These are phyloP conservation scores for Mortierella sp. DNA, from an alignment of 371 early-diverging fungal genomes.

Conservation along the genomic window DNA sequence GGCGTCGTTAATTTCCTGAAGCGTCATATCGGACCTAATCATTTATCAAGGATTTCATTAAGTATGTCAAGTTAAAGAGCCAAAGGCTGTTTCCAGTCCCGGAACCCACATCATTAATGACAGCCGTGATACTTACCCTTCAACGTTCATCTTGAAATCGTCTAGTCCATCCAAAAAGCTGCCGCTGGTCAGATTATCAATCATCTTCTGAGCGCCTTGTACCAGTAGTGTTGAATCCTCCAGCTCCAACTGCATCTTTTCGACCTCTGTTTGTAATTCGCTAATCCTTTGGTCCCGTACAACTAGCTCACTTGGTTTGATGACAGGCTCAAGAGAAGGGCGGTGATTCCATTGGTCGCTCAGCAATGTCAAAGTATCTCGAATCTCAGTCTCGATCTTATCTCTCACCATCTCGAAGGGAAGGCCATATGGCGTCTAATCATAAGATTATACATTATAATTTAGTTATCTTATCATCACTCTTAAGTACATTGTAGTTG, in stretches of 20 bases:
- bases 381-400: conserved; percentile 50
- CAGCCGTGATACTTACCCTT: conserved; percentile 26
- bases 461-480: not conserved
- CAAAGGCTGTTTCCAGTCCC: too few species aligned
- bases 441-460: not conserved
- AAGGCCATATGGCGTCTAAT: conserved; percentile 39
- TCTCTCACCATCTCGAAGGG: conserved; percentile 50
- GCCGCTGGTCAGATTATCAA: conserved; percentile 46
- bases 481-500: not conserved
- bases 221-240: conserved; percentile 55
- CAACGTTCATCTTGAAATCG: conserved; percentile 45
- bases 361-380: conserved; percentile 35
- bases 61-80: not conserved
- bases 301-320: conserved; percentile 34
- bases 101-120: too few species aligned
- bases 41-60: too few species aligned
- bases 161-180: conserved; percentile 41
- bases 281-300: conserved; percentile 46
- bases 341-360: conserved; percentile 48
- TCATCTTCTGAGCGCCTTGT: conserved; percentile 57
- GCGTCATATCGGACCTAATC: conserved; percentile 47
- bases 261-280: conserved; percentile 38
- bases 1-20: conserved; percentile 43
- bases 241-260: conserved; percentile 44
- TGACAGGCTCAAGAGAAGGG: conserved; percentile 33